A percentile compares a stretch with the other conserved stretches of the same genome.
Conservation (phyloP, 202 grass and related monocot genomes). For the Zizania palustris region DNA sequence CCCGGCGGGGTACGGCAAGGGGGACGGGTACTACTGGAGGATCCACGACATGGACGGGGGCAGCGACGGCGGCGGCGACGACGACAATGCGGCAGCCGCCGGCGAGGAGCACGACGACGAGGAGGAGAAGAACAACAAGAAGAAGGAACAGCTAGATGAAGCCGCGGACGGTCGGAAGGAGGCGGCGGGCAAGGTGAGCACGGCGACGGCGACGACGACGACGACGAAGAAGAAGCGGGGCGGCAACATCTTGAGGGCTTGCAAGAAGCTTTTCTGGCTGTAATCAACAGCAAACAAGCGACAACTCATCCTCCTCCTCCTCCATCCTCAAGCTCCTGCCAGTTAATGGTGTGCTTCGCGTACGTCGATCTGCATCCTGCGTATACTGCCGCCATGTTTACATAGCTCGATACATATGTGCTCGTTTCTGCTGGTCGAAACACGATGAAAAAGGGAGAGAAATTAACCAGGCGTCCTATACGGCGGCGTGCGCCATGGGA, state of each 20-base stretch:
- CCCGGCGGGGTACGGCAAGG: slow-evolving; percentile 16
- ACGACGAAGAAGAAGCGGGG: slow-evolving; percentile 30
- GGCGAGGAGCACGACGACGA: slow-evolving; percentile 24
- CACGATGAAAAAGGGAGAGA: not conserved
- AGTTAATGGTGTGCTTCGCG: not conserved
- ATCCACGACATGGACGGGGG: slow-evolving; percentile 60
- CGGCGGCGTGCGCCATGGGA: not conserved
- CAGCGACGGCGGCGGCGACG: slow-evolving; percentile 16
- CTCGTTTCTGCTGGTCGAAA: too few relatives aligned
- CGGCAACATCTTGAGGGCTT: slow-evolving; percentile 46
- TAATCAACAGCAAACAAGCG: not conserved
- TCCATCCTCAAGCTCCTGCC: not conserved
- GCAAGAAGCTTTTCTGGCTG: slow-evolving; percentile 58
- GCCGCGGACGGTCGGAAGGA: not conserved
- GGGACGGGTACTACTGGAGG: slow-evolving; percentile 65
- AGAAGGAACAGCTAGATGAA: not conserved
- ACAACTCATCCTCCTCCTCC: not conserved
- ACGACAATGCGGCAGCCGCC: not conserved
- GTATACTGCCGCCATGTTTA: not conserved
- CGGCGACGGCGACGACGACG: not conserved
- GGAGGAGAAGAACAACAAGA: not conserved
- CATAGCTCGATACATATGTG: not conserved
- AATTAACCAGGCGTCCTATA: not conserved
- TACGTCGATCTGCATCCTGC: not conserved
- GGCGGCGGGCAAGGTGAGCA: not conserved